A percentile compares a stretch with the other conserved stretches of the same genome.
Evolutionary conservation across 2,329 filamentous ascomycete genomes (phyloP).

Genomic region (Rutstroemia sp.): DNA sequence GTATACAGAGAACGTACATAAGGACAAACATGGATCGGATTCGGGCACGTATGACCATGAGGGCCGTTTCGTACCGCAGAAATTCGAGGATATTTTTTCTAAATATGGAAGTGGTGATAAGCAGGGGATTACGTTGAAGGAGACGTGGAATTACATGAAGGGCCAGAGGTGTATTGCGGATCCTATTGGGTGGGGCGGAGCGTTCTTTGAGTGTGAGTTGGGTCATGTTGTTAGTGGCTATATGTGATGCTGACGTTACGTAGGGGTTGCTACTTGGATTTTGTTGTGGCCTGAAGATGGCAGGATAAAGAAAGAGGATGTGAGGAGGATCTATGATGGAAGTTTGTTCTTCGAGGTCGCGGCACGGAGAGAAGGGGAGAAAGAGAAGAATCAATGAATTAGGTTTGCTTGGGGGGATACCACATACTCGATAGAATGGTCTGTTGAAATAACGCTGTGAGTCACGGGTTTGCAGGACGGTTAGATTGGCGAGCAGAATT

Average conservation of each 20-base stretch:
- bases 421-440: not conserved
- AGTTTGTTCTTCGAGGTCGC: conserved; percentile 41
- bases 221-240: not conserved
- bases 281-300: conserved; percentile 50
- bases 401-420: not conserved
- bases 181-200: conserved; percentile 33
- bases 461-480: too few relatives aligned
- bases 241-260: not conserved
- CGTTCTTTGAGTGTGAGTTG: conserved; percentile 30
- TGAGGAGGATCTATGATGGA: conserved; percentile 44
- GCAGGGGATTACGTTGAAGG: conserved; percentile 32
- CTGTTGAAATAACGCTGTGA: not conserved
- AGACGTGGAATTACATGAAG: conserved; percentile 33
- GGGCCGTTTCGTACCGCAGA: conserved; percentile 41
- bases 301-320: conserved; percentile 48
- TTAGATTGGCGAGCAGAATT: too few relatives aligned
- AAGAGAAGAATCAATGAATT: conserved; percentile 1
- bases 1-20: conserved; percentile 28
- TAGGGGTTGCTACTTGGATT: conserved; percentile 42
- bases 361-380: conserved; percentile 19
- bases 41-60: conserved; percentile 40
- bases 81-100: conserved; percentile 43
- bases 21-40: conserved; percentile 39
- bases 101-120: conserved; percentile 36
- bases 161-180: conserved; percentile 37